phyloP scores from a whole-genome alignment of 768 basidiomycete genomes.

The Porpolomopsis calyptriformis region DNA sequence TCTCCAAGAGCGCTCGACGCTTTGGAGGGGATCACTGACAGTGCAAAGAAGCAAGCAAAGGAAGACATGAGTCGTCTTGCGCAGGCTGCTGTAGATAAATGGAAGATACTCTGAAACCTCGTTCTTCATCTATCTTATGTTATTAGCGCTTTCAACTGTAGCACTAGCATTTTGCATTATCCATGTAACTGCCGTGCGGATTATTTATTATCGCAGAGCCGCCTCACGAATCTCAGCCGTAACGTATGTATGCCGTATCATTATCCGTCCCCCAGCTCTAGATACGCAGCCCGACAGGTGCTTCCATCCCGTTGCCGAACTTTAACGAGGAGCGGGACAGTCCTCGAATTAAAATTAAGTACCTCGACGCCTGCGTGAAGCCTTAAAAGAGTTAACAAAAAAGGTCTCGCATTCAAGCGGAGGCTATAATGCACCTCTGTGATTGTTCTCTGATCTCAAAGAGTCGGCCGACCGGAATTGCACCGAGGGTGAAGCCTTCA shows the following conservation, averaged over 20 bases:
- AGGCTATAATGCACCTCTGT: constrained; percentile 20
- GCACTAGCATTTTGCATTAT: not conserved
- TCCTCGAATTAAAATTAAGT: constrained; percentile 14
- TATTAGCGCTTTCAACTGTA: not conserved
- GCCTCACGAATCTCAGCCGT: not conserved
- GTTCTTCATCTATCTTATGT: constrained; percentile 7
- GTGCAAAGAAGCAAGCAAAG: constrained; percentile 74
- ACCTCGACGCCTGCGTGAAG: constrained; percentile 9
- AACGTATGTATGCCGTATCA: not conserved
- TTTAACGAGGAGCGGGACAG: constrained; percentile 41
- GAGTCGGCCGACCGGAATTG: constrained; percentile 46
- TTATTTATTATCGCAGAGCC: constrained; percentile 6
- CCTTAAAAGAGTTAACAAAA: too few species aligned
- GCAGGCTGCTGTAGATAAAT: constrained; percentile 64
- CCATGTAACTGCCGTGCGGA: constrained; percentile 6
- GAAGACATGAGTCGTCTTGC: constrained; percentile 66
- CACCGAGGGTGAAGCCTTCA: constrained; percentile 66
- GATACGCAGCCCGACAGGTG: constrained; percentile 40
- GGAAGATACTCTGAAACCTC: constrained; percentile 42
- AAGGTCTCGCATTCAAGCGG: not conserved
- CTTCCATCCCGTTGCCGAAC: constrained; percentile 51
- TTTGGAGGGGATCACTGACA: constrained; percentile 67
- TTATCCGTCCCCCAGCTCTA: constrained; percentile 24
- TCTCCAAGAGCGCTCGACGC: constrained; percentile 64
- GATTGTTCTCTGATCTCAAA: constrained; percentile 43